These are phyloP conservation scores for Rhizopus arrhizus DNA, from an alignment of 371 early-diverging fungal genomes.

Conservation along the genomic window DNA sequence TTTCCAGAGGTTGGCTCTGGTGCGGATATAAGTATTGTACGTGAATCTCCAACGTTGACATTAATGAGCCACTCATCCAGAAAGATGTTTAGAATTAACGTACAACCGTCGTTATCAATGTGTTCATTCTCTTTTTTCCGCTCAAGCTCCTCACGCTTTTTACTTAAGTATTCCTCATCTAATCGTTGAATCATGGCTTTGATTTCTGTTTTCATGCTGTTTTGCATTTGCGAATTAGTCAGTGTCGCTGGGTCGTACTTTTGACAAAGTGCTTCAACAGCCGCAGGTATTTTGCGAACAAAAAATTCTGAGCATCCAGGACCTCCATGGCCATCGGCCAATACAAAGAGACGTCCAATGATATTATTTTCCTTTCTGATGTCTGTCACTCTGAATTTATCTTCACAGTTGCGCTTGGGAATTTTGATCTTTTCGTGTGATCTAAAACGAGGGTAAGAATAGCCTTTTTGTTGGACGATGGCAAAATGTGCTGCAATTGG, in stretches of 20 bases:
- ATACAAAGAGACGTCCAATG: slow-evolving; percentile 57
- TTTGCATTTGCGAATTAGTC: slow-evolving; percentile 40
- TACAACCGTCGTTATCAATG: slow-evolving; percentile 80
- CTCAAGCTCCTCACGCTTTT: slow-evolving; percentile 47
- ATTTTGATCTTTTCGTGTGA: slow-evolving; percentile 59
- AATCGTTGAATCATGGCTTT: slow-evolving; percentile 53
- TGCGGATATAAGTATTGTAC: slow-evolving; percentile 64
- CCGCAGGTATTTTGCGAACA: slow-evolving; percentile 55
- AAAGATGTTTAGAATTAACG: slow-evolving; percentile 74
- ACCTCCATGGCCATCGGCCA: slow-evolving; percentile 71
- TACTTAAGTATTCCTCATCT: slow-evolving; percentile 59
- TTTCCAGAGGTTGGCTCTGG: slow-evolving; percentile 38
- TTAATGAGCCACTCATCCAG: slow-evolving; percentile 76
- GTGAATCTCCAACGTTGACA: slow-evolving; percentile 83
- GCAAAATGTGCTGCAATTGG: slow-evolving; percentile 57
- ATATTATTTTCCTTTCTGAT: slow-evolving; percentile 30
- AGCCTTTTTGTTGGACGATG: slow-evolving; percentile 66
- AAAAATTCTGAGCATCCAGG: slow-evolving; percentile 67
- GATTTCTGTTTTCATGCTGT: slow-evolving; percentile 49
- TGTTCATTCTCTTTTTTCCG: slow-evolving; percentile 14
- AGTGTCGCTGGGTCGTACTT: slow-evolving; percentile 47
- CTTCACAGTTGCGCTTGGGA: slow-evolving; percentile 64
- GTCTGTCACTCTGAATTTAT: slow-evolving; percentile 63
- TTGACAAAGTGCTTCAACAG: slow-evolving; percentile 53
- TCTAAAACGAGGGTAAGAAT: slow-evolving; percentile 65